phyloP scores from a whole-genome alignment of 495 filamentous ascomycete genomes.

The Daldinia loculata region DNA sequence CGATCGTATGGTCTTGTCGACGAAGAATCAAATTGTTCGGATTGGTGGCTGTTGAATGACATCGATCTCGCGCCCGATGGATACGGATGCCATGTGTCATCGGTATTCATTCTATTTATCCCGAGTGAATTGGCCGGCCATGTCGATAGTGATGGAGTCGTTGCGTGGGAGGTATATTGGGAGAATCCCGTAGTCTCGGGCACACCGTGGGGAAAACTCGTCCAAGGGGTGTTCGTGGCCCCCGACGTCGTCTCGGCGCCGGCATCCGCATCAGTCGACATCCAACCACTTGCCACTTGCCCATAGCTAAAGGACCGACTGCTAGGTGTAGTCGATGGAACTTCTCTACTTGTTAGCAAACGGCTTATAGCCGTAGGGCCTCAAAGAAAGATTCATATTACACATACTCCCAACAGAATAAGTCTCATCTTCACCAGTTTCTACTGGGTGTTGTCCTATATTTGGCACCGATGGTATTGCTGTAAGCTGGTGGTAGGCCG shows the following conservation, averaged over 20 bases:
- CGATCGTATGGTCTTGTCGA: constrained; percentile 47
- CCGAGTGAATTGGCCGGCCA: constrained; percentile 48
- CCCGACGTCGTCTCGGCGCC: constrained; percentile 46
- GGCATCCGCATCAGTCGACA: constrained; percentile 51
- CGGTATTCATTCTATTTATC: constrained; percentile 24
- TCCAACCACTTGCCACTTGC: constrained; percentile 54
- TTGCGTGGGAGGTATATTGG: constrained; percentile 51
- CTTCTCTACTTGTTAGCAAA: constrained; percentile 49
- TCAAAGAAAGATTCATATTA: constrained; percentile 3
- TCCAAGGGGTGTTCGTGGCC: constrained; percentile 50
- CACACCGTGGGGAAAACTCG: constrained; percentile 51
- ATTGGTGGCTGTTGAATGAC: constrained; percentile 53
- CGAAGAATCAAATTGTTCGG: constrained; percentile 34
- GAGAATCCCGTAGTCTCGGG: constrained; percentile 54
- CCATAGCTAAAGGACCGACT: constrained; percentile 51
- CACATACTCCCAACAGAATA: constrained; percentile 56
- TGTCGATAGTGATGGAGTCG: constrained; percentile 47
- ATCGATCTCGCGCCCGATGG: constrained; percentile 53
- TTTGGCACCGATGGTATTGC: constrained; percentile 59
- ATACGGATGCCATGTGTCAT: constrained; percentile 51
- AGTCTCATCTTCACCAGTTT: constrained; percentile 48
- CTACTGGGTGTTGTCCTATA: constrained; percentile 58
- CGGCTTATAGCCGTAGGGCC: constrained; percentile 1
- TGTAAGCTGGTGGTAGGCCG: constrained; percentile 53
- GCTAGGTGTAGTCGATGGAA: constrained; percentile 45